A percentile compares a stretch with the other conserved stretches of the same genome.
Conservation (phyloP, 73 alveolate genomes). For the Paramecium biaurelia region DNA sequence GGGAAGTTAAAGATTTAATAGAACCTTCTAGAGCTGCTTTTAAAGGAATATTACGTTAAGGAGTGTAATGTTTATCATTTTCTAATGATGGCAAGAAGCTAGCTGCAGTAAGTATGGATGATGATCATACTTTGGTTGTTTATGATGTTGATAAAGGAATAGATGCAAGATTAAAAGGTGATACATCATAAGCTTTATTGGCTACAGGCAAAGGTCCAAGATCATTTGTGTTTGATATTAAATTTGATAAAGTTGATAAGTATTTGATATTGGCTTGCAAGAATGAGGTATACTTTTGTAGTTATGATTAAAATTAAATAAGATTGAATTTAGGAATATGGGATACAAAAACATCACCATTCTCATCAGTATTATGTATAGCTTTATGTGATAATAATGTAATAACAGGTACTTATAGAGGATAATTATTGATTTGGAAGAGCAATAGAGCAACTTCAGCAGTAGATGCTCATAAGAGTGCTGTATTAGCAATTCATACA, state of each 20-base stretch:
- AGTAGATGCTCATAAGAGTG: slow-evolving; percentile 81
- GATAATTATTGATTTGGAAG: slow-evolving; percentile 78
- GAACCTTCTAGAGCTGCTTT: slow-evolving; percentile 81
- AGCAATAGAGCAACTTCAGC: slow-evolving; percentile 76
- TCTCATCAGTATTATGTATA: slow-evolving; percentile 82
- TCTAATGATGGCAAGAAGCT: slow-evolving; percentile 90
- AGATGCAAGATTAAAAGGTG: slow-evolving; percentile 66
- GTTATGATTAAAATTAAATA: slow-evolving; percentile 73
- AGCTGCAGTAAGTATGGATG: slow-evolving; percentile 92
- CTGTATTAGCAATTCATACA: slow-evolving; percentile 49
- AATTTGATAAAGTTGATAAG: slow-evolving; percentile 79
- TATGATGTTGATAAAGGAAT: slow-evolving; percentile 82
- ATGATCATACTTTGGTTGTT: slow-evolving; percentile 91
- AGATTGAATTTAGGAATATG: slow-evolving; percentile 88
- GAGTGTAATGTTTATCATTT: slow-evolving; percentile 87
- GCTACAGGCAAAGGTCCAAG: slow-evolving; percentile 93
- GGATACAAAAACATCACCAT: slow-evolving; percentile 78
- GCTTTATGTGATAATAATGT: slow-evolving; percentile 82
- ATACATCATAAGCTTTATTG: slow-evolving; percentile 32
- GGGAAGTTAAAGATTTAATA: slow-evolving; percentile 76
- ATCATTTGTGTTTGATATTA: slow-evolving; percentile 81
- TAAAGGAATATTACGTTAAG: slow-evolving; percentile 84
- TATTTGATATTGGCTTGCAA: slow-evolving; percentile 83
- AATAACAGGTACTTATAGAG: slow-evolving; percentile 88
- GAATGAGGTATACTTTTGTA: slow-evolving; percentile 85